Evolutionary conservation across 768 basidiomycete genomes (phyloP), one percentile per base, ranked within the genome.

Genomic region (Termitomyces sp.): DNA sequence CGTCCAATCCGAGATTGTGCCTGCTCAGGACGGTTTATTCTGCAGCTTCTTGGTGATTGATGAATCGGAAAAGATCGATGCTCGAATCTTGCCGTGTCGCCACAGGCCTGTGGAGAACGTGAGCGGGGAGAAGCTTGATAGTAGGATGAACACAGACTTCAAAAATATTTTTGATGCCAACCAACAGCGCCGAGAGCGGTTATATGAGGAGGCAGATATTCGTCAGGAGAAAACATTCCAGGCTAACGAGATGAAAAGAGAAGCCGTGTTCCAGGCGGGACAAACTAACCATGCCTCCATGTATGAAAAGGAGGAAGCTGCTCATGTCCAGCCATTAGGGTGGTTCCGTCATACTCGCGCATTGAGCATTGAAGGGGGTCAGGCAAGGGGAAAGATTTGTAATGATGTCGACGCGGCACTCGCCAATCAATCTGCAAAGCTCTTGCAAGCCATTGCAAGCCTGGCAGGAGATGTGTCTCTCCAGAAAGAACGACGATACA

Each of bases 101-200:
- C n/a, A n/a, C 61, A 58, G n/a, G 38, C 38, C 4, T 36, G 33
- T 33, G 61, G 57, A 50, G 61, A 58, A 48, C 44, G 32, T n/a
- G 52, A 24, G 24, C 42, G 61, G 6, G 24, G 16, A 22, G 45
- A 63, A 24, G 28, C 35, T 18, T 28, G 52, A 58, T 42, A 45
- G 32, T 42, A 45, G 32, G 12, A 46, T 55, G 36, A 50, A 24
- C 38, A 12, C 44, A 5, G 53, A 58, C 20, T 24, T 48, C 24
- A 48, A 40, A 46, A 9, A 11, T 13, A 32, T 20, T 28, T 58
- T 58, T 8, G 46, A 50, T 18, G 32, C 7, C 33, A 49, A 58
- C 24, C 46, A 48, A 50, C 32, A 38, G 16, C 57, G 28, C 33
- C 55, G 55, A 33, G 40, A 57, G 42, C 44, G 5, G 3, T 22